Base-by-base conservation (phyloP, 2,329 filamentous ascomycete genomes). In the Colletotrichum sp. region DNA sequence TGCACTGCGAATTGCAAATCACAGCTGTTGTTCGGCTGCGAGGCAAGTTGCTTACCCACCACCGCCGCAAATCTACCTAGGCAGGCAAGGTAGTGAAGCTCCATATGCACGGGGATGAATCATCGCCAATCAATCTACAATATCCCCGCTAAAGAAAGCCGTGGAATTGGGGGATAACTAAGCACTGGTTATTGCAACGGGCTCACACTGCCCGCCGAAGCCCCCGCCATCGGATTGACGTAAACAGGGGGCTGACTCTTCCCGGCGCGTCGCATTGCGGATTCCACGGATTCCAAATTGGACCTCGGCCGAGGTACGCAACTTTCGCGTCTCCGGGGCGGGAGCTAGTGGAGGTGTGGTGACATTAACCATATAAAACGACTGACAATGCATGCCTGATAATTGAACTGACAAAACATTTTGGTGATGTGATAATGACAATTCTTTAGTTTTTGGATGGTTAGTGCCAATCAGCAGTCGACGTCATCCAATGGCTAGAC, bases 161-260 rank as follows among this genome's bases (percentile, higher is more conserved):
- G 57, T 76, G 75, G 71, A 76, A 76, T 26, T 21, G 6, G 8
- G 60, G 15, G 28, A 75, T 75, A 75, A 76, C 57, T 75, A 75
- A 76, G 69, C 64, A 21, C 57, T 34, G n/a, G n/a, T 21, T 64
- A 39, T 18, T 67, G 62, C 24, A 6, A 59, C 10, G 30, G 10
- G 30, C 30, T 12, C 30, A 32, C 30, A 32, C 30, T 32, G 30
- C 30, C 30, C 34, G n/a, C 28, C 18, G 59, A 52, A 15, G 8
- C 26, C 18, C 26, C 30, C 26, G 57, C 34, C 21, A 24, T 52
- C 18, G 36, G 24, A n/a, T 44, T n/a, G 63, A 49, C 16, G 36
- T 49, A 28, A 32, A 62, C 63, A 66, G 24, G 63, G 63, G 36
- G 32, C 36, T 66, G 63, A 28, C 34, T 39, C n/a, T 13, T 52